Percentiles rank a stretch among this genome's conserved stretches.
Evolutionary conservation across 345 rosid species (phyloP).

Genomic region (Eucalyptus melliodora): DNA sequence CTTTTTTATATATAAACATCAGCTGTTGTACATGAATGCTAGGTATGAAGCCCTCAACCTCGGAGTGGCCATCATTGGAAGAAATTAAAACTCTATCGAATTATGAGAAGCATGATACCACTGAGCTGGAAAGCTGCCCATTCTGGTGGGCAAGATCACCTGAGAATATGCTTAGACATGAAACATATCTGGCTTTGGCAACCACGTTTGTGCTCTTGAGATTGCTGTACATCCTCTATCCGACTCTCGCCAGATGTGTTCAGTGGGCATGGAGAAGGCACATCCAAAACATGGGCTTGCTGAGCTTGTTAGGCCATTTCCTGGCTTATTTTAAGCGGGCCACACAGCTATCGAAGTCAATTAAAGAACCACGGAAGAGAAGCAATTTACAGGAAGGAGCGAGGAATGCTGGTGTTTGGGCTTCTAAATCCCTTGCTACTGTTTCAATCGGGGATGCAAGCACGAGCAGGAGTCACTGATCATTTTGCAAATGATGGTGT

Average conservation of each 20-base stretch:
- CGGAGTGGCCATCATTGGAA: conserved; percentile 17
- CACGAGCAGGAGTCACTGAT: conserved; percentile 30
- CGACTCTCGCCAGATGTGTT: conserved; percentile 24
- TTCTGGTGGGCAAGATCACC: conserved; percentile 98
- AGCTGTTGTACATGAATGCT: neutral
- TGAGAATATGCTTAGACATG: conserved; percentile 70
- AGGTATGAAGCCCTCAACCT: conserved; percentile 40
- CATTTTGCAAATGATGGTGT: neutral
- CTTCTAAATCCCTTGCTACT: conserved; percentile 87
- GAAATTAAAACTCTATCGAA: conserved; percentile 19
- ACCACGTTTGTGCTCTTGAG: conserved; percentile 55
- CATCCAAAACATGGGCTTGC: conserved; percentile 25
- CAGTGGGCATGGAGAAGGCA: conserved; percentile 40
- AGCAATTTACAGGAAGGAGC: conserved; percentile 91
- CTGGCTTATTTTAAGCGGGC: conserved; percentile 37
- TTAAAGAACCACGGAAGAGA: conserved; percentile 73
- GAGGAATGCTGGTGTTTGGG: conserved; percentile 83
- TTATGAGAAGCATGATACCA: conserved; percentile 30
- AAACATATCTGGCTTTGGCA: conserved; percentile 75
- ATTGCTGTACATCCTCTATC: conserved; percentile 39
- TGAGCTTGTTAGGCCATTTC: conserved; percentile 59
- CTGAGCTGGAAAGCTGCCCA: conserved; percentile 73
- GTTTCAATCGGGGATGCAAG: conserved; percentile 86
- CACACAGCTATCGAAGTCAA: conserved; percentile 37
- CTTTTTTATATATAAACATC: neutral